Evolutionary conservation across 495 filamentous ascomycete species (phyloP), one percentile per base, ranked within the genome.

Genomic region (Apiosordaria backusii): DNA sequence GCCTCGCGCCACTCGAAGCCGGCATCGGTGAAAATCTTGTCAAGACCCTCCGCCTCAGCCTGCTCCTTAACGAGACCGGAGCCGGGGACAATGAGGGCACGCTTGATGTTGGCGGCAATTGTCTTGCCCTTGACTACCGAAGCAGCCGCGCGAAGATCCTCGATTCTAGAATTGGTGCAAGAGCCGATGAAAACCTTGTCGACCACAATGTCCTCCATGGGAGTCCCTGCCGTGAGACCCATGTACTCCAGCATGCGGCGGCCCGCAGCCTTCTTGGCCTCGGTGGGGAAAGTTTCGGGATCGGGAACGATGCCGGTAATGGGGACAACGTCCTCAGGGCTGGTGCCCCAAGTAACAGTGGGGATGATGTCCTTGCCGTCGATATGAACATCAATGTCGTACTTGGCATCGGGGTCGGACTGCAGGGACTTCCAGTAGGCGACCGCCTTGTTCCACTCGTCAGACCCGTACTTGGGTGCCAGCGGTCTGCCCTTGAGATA

Each of bases 101-200:
- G 87, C 82, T 92, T 96, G 74, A 99, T 85, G 74, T 96, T 97
- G 40, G 83, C 67, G 4, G 95, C 92, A 68, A 97, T 81, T 80
- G 92, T 92, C 77, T 85, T 89, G 69, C 95, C 94, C 65, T 91
- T 88, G 52, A 97, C 89, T 29, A 99, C 86, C 65, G 87, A 83
- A 19, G 95, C 91, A 10, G 93, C 95, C 27, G 90, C 89, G 13
- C 94, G 90, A 50, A 99, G 84, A 85, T 99, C 95, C 78, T 99
- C 95, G 71, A 99, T 97, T 71, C 95, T 87, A 19, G 93, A 89
- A 77, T 99, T 99, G 23, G 95, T 99, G 87, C 95, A 99, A 27
- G 93, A 97, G 59, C 95, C 95, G 71, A 99, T 97, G 76, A 99
- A 99, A 64, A 97, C 87, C 82, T 97, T 98, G 83, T 99, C 95